Percentiles rank a stretch among this genome's conserved stretches.
These are phyloP conservation scores for Ophiocordyceps camponoti-floridani DNA, from an alignment of 2,329 filamentous ascomycete genomes.

Conservation along the genomic window DNA sequence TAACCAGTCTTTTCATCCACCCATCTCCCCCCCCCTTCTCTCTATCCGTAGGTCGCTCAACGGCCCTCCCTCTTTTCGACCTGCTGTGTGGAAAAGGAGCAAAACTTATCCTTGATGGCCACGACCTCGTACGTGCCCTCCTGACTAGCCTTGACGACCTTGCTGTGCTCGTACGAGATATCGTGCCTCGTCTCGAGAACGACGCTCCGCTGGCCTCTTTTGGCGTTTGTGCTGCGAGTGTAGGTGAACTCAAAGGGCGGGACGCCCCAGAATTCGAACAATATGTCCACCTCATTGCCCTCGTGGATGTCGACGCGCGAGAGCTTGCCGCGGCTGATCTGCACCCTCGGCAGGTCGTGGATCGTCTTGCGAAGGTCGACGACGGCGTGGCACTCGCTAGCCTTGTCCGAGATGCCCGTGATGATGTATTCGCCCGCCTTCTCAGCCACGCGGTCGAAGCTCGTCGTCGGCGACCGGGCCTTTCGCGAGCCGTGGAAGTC, in stretches of 20 bases:
- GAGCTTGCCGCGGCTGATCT: constrained; percentile 68
- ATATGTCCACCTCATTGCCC: constrained; percentile 80
- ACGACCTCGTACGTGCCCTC: constrained; percentile 97
- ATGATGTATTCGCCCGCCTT: constrained; percentile 78
- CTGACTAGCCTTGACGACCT: constrained; percentile 69
- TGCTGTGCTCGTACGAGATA: constrained; percentile 61
- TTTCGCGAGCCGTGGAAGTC: constrained; percentile 70
- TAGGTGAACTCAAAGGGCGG: constrained; percentile 98
- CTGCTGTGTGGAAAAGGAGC: constrained; percentile 65
- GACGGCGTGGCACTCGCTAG: constrained; percentile 69
- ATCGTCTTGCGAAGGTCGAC: constrained; percentile 69
- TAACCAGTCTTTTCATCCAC: neutral
- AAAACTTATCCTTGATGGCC: constrained; percentile 84
- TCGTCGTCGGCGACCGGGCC: constrained; percentile 61
- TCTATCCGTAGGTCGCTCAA: constrained; percentile 9
- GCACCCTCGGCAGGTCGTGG: constrained; percentile 81
- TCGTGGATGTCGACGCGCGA: constrained; percentile 87
- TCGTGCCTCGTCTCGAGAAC: constrained; percentile 87
- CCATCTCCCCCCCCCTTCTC: neutral
- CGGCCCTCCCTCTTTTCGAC: constrained; percentile 25
- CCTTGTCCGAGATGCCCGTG: constrained; percentile 71
- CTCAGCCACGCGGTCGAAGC: constrained; percentile 85
- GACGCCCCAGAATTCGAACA: constrained; percentile 89
- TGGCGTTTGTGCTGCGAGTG: constrained; percentile 73
- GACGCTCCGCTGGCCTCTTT: constrained; percentile 57